These are phyloP conservation scores for Aspergillus wentii DNA, from an alignment of 495 filamentous ascomycete genomes.

Conservation along the genomic window DNA sequence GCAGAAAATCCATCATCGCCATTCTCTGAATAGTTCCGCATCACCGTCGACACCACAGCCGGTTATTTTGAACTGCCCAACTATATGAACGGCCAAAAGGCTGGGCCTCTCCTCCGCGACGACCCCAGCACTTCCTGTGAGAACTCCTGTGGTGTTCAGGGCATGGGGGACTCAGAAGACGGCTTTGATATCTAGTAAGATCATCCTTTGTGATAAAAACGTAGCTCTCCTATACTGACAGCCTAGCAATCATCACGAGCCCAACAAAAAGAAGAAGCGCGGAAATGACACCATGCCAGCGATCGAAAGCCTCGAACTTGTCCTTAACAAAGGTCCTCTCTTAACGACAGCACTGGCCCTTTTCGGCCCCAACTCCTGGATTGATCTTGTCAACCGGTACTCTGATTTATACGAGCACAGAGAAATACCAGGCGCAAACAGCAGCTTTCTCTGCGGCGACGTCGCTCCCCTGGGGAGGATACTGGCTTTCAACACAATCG, in stretches of 20 bases:
- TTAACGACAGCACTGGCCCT: slow-evolving; percentile 20
- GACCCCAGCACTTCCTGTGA: slow-evolving; percentile 10
- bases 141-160: not conserved
- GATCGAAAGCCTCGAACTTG: no score
- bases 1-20: no score
- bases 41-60: slow-evolving; percentile 20
- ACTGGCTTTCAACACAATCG: not conserved
- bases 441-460: not conserved
- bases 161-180: no score
- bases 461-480: not conserved
- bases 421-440: not conserved
- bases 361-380: slow-evolving; percentile 25
- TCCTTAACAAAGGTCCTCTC: slow-evolving; percentile 21
- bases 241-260: no score
- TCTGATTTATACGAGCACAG: not conserved
- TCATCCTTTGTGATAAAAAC: no score
- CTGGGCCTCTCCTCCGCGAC: slow-evolving; percentile 15
- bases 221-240: no score
- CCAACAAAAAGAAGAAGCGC: no score
- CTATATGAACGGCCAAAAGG: slow-evolving; percentile 16
- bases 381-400: slow-evolving; percentile 4
- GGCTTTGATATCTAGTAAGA: no score
- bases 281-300: no score
- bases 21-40: no score
- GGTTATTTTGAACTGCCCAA: slow-evolving; percentile 33